Evolutionary conservation across 345 rosid genomes (phyloP), one percentile per base, ranked within the genome.

Genomic region (Geranium rotundifolium): DNA sequence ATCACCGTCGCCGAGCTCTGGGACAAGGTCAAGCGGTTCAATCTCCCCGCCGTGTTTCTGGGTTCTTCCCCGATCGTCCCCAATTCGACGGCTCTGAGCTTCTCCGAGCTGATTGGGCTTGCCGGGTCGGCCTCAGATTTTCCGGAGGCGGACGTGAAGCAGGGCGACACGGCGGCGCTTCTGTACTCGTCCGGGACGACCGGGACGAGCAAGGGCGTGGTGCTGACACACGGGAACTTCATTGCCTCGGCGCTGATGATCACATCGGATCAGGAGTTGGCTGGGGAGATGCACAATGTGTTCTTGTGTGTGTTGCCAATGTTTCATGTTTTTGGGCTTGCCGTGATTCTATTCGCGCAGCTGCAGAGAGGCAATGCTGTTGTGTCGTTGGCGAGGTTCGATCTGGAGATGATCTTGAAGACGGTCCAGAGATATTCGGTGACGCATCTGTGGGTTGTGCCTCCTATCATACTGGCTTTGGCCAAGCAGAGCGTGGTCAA

Each of bases 101-200:
- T 87, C 64, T 67, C 76, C 19, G 71, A 83, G 29, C 74, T 92
- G 65, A 65, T 89, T 59, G 70, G 71, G 15, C 65, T 82, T 20
- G 80, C 88, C 0, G 79, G 77, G 20, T 71, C 79, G 0, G 68
- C 72, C 1, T 64, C 85, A 0, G 82, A 75, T 5, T 75, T 87
- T 17, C 90, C 96, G 0, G 19, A 0, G 2, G 78, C 71, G 19
- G 57, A 70, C 0, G 66, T 85, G 12, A 78, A 74, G 74, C 96
- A 89, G 72, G 72, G 75, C 0, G 96, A 92, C 56, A 65, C 75
- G 0, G 98, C 95, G 5, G 70, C 76, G 17, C 74, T 92, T 62
- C 65, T 92, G 66, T 89, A 92, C 75, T 92, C 98, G 4, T 92
- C 96, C 1, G 96, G 98, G 15, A 92, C 98, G 12, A 92, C 91